These are phyloP conservation scores for Phoma sp. DNA, from an alignment of 2,329 filamentous ascomycete genomes.

Conservation along the genomic window DNA sequence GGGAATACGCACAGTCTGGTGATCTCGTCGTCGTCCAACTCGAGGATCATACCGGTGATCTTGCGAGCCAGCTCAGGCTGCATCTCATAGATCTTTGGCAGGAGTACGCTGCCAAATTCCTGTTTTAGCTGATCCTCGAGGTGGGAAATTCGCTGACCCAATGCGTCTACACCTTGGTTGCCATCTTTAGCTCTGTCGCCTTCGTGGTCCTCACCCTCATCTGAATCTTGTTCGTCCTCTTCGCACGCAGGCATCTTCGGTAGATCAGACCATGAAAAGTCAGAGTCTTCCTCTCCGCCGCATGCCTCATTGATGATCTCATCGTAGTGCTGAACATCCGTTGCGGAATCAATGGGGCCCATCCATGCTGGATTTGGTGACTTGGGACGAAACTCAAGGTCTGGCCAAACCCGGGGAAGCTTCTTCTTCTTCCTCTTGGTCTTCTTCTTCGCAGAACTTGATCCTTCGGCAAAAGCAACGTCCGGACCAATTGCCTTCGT, in stretches of 20 bases:
- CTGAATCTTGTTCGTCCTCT: neutral
- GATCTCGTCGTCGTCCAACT: too few species aligned
- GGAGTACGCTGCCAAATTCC: too few species aligned
- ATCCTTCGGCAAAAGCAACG: neutral
- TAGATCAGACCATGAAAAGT: constrained; percentile 14
- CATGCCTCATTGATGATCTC: constrained; percentile 6
- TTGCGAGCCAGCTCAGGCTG: too few species aligned
- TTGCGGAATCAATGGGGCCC: constrained; percentile 12
- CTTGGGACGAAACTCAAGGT: constrained; percentile 4
- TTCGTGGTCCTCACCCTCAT: neutral
- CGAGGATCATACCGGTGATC: too few species aligned
- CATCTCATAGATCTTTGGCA: too few species aligned
- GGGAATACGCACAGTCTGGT: too few species aligned
- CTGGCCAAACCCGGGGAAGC: constrained; percentile 1
- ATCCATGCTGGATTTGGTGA: constrained; percentile 14
- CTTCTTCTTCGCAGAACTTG: constrained; percentile 33
- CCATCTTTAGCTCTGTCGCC: neutral
- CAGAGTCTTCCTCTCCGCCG: constrained; percentile 10
- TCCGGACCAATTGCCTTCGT: constrained; percentile 12
- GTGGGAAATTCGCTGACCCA: neutral
- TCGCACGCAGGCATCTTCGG: neutral
- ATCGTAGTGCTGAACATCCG: constrained; percentile 4
- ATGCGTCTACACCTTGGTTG: neutral
- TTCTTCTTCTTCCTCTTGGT: constrained; percentile 50
- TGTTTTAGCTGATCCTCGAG: neutral